Evolutionary conservation across 73 alveolate species (phyloP).

Genomic region (Paramecium primaurelia): DNA sequence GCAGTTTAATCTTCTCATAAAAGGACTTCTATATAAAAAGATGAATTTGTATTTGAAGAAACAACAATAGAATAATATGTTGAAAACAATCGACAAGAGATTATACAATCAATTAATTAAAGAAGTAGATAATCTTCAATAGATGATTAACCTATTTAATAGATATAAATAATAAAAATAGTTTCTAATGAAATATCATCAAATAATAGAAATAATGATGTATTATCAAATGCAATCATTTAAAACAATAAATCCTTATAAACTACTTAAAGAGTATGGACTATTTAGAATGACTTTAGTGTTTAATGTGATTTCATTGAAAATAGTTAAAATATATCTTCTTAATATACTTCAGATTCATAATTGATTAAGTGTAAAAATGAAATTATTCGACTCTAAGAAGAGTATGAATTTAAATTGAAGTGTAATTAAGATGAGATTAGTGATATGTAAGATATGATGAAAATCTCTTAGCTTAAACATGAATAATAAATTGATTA

Average conservation of each 20-base stretch:
- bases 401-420: not conserved
- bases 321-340: not conserved
- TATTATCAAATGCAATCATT: not conserved
- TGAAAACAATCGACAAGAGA: not conserved
- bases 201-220: not conserved
- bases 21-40: not conserved
- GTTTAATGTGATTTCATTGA: not conserved
- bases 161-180: not conserved
- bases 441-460: not conserved
- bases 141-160: not conserved
- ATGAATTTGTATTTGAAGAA: not conserved
- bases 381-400: not conserved
- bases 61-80: not conserved
- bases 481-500: not conserved
- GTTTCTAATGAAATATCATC: not conserved
- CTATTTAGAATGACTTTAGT: not conserved
- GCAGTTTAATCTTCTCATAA: not conserved
- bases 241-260: not conserved
- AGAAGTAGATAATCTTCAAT: not conserved
- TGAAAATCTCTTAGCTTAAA: not conserved
- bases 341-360: not conserved
- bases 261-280: not conserved
- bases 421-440: not conserved
- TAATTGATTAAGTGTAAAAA: not conserved
- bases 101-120: not conserved